These are phyloP conservation scores for Thielaviopsis musarum DNA, from an alignment of 2,329 filamentous ascomycete species.

Conservation along the genomic window DNA sequence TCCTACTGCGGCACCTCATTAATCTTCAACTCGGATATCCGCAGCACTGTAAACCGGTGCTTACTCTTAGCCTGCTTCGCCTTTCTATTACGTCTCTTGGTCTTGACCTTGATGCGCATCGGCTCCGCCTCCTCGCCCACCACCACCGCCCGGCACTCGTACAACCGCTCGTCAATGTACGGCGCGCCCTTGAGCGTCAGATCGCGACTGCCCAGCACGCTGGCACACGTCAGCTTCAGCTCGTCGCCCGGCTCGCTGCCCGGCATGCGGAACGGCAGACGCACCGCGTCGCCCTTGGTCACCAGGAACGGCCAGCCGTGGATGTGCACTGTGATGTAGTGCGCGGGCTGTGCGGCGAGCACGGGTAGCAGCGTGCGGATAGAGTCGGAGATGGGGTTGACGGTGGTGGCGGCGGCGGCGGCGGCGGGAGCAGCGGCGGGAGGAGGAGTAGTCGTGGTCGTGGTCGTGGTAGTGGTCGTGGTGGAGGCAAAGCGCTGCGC, in stretches of 20 bases:
- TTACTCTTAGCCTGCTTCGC: slow-evolving; percentile 71
- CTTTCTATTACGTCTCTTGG: slow-evolving; percentile 58
- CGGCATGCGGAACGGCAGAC: slow-evolving; percentile 65
- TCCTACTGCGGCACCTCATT: slow-evolving; percentile 17
- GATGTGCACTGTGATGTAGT: slow-evolving; percentile 69
- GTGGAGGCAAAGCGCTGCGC: slow-evolving; percentile 22
- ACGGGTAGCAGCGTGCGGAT: slow-evolving; percentile 49
- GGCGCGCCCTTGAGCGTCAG: slow-evolving; percentile 71
- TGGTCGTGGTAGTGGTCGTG: slow-evolving; percentile 17
- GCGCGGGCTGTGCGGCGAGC: slow-evolving; percentile 52
- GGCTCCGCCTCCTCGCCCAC: slow-evolving; percentile 72
- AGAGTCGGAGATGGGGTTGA: slow-evolving; percentile 31
- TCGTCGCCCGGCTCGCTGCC: slow-evolving; percentile 66
- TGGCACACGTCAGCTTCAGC: slow-evolving; percentile 73
- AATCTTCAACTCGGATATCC: slow-evolving; percentile 67
- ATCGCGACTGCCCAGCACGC: slow-evolving; percentile 68
- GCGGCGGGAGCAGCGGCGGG: slow-evolving; percentile 23
- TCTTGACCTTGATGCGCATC: slow-evolving; percentile 62
- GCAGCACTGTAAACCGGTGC: slow-evolving; percentile 72
- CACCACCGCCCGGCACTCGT: slow-evolving; percentile 71
- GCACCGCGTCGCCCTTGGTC: slow-evolving; percentile 56
- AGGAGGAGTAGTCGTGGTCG: slow-evolving; percentile 17
- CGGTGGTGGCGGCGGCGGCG: slow-evolving; percentile 20
- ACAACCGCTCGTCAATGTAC: slow-evolving; percentile 72
- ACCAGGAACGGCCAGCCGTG: slow-evolving; percentile 67